Evolutionary conservation across 331 rosid species (phyloP).

Genomic region (Prunus yedoensis): DNA sequence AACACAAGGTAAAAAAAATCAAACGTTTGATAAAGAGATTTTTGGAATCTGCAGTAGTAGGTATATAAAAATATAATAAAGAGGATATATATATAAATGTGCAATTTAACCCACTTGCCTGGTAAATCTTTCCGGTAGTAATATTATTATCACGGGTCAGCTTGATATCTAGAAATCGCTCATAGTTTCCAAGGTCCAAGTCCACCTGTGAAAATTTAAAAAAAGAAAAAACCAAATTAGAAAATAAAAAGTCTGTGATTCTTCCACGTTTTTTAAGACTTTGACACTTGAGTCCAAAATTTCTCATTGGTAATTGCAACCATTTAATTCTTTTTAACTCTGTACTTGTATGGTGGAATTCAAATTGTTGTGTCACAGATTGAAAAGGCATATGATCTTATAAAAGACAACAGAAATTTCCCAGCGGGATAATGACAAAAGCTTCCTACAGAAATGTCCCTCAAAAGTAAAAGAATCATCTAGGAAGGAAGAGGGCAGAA

Average conservation of each 20-base stretch:
- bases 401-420: background rate
- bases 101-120: slow-evolving; percentile 50
- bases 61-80: background rate
- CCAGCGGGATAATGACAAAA: background rate
- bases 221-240: background rate
- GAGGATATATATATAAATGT: background rate
- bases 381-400: too few species aligned
- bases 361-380: background rate
- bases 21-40: slow-evolving; percentile 16
- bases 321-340: background rate
- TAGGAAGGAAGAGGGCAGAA: background rate
- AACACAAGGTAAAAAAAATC: background rate
- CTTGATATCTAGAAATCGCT: slow-evolving; percentile 79
- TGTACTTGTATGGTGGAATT: background rate
- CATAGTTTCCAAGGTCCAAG: slow-evolving; percentile 99
- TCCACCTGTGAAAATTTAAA: slow-evolving; percentile 64
- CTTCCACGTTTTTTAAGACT: background rate
- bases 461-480: background rate
- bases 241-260: background rate
- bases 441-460: background rate
- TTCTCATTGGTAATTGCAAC: background rate
- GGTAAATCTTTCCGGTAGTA: slow-evolving; percentile 94
- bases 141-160: slow-evolving; percentile 90
- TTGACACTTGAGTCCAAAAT: slow-evolving; percentile 10
- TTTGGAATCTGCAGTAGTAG: background rate